Base-by-base conservation (phyloP, 768 basidiomycete species). In the Sporobolomyces phaffii region DNA sequence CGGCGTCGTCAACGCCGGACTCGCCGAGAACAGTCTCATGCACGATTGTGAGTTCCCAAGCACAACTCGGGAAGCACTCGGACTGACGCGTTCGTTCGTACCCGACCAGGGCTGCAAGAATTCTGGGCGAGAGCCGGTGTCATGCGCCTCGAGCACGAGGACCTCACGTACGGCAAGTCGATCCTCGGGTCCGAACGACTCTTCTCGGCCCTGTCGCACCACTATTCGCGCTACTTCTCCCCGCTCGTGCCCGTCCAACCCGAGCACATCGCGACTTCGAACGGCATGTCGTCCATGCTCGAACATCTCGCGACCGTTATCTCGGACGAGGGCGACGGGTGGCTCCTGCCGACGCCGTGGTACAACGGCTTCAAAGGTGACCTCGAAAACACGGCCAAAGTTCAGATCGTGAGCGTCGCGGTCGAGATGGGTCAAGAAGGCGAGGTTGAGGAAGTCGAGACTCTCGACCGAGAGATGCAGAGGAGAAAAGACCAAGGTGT, bases 1-100 rank as follows among this genome's bases (percentile, higher is more conserved):
- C 28, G 68, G 68, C 36, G 47, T 69, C 26, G 36, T 69, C 33
- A 69, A 69, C 34, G 68, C 68, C 11, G 68, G 68, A 3, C 41
- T 69, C 8, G 68, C 68, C 0, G 68, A 69, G 41, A 69, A 69
- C 40, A 60, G 60, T 8, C 40, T 69, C 3, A 48, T 63, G 31
- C 62, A 69, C n/a, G 51, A 60, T 26, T 69, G 67, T 62, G 38
- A 26, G 17, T 38, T 10, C 40, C 18, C 40, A 11, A 10, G 18
- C 40, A 11, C 18, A 10, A 10, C 40, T 41, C 40, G 10, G 11
- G 10, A 41, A 41, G 18, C 40, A 18, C 11, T 41, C 40, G 40
- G 40, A 41, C 40, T 10, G 40, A 11, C 40, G 10, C 18, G 40
- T 41, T 11, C 40, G 18, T n/a, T n/a, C n/a, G n/a, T n/a, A n/a